A percentile compares a stretch with the other conserved stretches of the same genome.
These are phyloP conservation scores for Ceratobasidium sp. DNA, from an alignment of 1,284 basidiomycete genomes.

Conservation along the genomic window DNA sequence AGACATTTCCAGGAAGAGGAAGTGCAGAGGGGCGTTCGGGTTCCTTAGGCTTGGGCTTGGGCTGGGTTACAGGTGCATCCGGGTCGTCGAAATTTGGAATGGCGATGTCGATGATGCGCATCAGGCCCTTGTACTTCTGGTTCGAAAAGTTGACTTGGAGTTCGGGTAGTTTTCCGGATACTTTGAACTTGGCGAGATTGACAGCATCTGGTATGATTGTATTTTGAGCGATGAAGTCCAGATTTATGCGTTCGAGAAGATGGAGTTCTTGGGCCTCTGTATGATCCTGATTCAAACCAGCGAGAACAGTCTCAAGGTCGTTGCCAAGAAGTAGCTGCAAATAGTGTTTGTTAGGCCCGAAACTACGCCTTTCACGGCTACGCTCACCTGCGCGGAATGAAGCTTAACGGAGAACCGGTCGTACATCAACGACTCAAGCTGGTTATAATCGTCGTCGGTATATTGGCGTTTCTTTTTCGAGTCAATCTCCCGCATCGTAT, in stretches of 20 bases:
- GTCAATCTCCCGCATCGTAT: conserved; percentile 79
- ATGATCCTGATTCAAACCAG: conserved; percentile 67
- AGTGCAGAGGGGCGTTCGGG: conserved; percentile 16
- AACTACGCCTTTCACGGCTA: conserved; percentile 25
- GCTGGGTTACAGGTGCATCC: conserved; percentile 42
- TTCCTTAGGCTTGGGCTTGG: conserved; percentile 12
- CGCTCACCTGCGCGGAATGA: conserved; percentile 82
- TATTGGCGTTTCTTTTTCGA: conserved; percentile 88
- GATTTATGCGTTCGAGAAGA: conserved; percentile 91
- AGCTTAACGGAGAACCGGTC: conserved; percentile 89
- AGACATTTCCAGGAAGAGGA: conserved; percentile 56
- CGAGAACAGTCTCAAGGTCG: conserved; percentile 81
- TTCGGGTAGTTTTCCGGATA: conserved; percentile 88
- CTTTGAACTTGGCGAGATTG: conserved; percentile 88
- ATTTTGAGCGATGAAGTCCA: conserved; percentile 90
- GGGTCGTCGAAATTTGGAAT: conserved; percentile 82
- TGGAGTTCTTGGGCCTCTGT: conserved; percentile 70
- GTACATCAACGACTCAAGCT: conserved; percentile 95
- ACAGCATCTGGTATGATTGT: conserved; percentile 91
- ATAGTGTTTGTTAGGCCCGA: conserved; percentile 1
- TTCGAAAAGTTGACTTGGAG: conserved; percentile 96
- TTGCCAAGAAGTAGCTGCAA: conserved; percentile 88
- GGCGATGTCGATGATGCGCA: conserved; percentile 91
- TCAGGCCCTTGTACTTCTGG: conserved; percentile 91
- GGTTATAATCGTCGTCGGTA: conserved; percentile 85